Evolutionary conservation across 441 rosid genomes (phyloP), one percentile per base, ranked within the genome.

Genomic region (Lagerstroemia fauriei): DNA sequence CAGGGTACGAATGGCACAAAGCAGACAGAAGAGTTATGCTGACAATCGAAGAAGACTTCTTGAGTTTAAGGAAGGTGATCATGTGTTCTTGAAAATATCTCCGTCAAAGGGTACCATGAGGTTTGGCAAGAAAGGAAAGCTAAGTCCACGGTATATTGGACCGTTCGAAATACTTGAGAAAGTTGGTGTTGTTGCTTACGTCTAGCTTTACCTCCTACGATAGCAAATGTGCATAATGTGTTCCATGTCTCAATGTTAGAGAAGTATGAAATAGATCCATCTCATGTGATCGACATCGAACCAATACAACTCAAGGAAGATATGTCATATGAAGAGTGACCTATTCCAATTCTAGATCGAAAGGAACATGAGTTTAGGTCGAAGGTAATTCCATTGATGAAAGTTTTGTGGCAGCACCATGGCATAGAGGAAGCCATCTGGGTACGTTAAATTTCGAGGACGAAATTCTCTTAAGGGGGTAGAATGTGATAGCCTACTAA

Each of bases 61-160:
- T 59, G 65, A 5, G 17, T 59, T 76, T 48, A 44, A 3, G 68
- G 63, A 46, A 25, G 56, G 80, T 20, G 76, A 76, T 9, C 18
- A 75, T 34, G 76, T 76, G 7, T 41, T 73, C 56, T 46, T 81
- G 18, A 81, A 29, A 4, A 66, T 61, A 27, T 34, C 72, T 32
- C 73, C 56, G 0, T 31, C 25, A 9, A 81, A 59, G 27, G n/a
- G n/a, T 4, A 16, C 73, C 7, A 53, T 59, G 27, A 9, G 71
- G 25, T 81, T 57, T 73, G 72, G 73, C 3, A 17, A 34, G n/a
- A 73, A 31, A 17, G 78, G 73, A 1, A 81, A 73, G 57, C 17
- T 81, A 4, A 56, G 29, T 4, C 83, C 78, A 6, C 25, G 78
- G 7, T 73, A 38, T 29, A 46, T 74, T 38, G 61, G 72, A 0